Percentiles rank a stretch among this genome's conserved stretches.
These are phyloP conservation scores for Marasmius oreades DNA, from an alignment of 1,284 basidiomycete species.

Conservation along the genomic window DNA sequence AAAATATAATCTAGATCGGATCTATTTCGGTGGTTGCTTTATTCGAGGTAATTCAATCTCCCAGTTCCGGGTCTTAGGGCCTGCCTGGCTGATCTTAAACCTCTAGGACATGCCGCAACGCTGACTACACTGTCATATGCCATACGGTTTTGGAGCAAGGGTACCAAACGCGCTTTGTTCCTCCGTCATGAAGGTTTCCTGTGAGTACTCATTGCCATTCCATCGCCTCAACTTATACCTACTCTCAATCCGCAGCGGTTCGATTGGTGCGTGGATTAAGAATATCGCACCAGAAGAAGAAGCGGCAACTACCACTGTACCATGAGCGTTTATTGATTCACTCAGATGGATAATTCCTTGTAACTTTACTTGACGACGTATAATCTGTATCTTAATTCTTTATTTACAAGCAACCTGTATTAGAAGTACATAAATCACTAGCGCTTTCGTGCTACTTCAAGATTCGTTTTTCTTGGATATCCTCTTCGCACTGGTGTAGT, in stretches of 20 bases:
- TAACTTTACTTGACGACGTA: not conserved
- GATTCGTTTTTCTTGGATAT: no score
- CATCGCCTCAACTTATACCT: constrained; percentile 16
- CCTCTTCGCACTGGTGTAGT: no score
- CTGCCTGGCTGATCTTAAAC: not conserved
- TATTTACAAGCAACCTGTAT: not conserved
- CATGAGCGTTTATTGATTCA: not conserved
- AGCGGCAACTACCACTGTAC: not conserved
- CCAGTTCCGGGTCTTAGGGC: not conserved
- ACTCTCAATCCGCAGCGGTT: constrained; percentile 50
- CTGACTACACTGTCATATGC: constrained; percentile 98
- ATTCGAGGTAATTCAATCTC: constrained; percentile 76
- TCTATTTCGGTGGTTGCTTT: constrained; percentile 99
- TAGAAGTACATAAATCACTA: no score
- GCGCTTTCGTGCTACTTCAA: no score
- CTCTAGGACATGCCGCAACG: constrained; percentile 88
- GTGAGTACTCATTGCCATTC: constrained; percentile 46
- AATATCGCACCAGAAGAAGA: constrained; percentile 61
- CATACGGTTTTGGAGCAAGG: constrained; percentile 99
- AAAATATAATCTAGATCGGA: constrained; percentile 95
- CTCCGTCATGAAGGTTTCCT: constrained; percentile 97
- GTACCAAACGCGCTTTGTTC: constrained; percentile 95
- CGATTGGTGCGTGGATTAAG: constrained; percentile 95
- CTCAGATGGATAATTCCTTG: not conserved
- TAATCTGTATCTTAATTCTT: not conserved